phyloP scores from a whole-genome alignment of 345 rosid species.

The Tarenaya hassleriana region DNA sequence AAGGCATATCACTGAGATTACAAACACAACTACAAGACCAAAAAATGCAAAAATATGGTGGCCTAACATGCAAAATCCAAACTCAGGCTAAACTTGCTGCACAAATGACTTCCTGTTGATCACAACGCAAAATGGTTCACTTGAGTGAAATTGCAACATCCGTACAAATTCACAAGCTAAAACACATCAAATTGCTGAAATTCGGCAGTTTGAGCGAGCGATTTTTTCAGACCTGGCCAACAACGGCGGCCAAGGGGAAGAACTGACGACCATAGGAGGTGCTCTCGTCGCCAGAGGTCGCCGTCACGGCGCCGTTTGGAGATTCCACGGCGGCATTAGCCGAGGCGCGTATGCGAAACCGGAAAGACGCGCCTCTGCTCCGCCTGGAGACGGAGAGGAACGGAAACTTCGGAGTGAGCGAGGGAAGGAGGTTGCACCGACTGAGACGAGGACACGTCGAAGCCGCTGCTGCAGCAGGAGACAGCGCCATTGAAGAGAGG shows the following conservation, averaged over 20 bases:
- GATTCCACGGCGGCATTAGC: slow-evolving; percentile 31
- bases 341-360: slow-evolving; percentile 29
- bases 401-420: slow-evolving; percentile 16
- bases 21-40: too few relatives aligned
- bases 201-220: not conserved
- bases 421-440: too few relatives aligned
- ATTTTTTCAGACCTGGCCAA: slow-evolving; percentile 62
- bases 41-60: too few relatives aligned
- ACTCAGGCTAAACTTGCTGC: too few relatives aligned
- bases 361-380: slow-evolving; percentile 13
- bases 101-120: too few relatives aligned
- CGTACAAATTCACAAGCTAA: not conserved
- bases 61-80: too few relatives aligned
- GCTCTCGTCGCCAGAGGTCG: slow-evolving; percentile 23
- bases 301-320: slow-evolving; percentile 45
- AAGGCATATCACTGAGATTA: too few relatives aligned
- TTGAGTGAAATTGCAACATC: not conserved
- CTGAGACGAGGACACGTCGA: too few relatives aligned
- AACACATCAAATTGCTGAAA: not conserved
- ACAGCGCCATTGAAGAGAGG: too few relatives aligned
- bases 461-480: too few relatives aligned
- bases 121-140: too few relatives aligned
- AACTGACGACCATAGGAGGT: slow-evolving; percentile 57
- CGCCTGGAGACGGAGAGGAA: slow-evolving; percentile 27
- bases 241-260: slow-evolving; percentile 92